phyloP scores from a whole-genome alignment of 768 basidiomycete genomes.

The Suillus subalutaceus region DNA sequence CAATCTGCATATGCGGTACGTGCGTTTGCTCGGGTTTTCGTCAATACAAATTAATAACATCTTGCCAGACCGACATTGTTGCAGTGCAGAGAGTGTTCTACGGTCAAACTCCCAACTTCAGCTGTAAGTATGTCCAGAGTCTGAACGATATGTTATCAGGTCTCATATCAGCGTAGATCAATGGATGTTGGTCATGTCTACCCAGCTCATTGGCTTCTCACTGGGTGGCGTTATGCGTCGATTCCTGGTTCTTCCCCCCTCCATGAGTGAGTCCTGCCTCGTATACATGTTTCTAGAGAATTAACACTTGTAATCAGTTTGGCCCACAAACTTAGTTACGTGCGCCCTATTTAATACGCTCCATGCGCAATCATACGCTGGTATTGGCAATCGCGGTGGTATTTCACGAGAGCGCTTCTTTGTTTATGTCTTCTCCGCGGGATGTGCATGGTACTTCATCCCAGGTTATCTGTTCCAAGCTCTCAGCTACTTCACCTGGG shows the following conservation, averaged over 20 bases:
- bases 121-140: slow-evolving; percentile 20
- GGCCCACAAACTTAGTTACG: slow-evolving; percentile 29
- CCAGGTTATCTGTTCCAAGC: slow-evolving; percentile 39
- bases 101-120: slow-evolving; percentile 38
- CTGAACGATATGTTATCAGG: not conserved
- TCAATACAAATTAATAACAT: slow-evolving; percentile 13
- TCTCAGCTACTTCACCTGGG: slow-evolving; percentile 38
- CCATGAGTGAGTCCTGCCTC: slow-evolving; percentile 57
- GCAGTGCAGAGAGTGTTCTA: slow-evolving; percentile 51
- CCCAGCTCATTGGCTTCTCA: slow-evolving; percentile 16
- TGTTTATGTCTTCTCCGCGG: slow-evolving; percentile 20
- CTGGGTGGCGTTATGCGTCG: slow-evolving; percentile 51
- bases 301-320: slow-evolving; percentile 22
- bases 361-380: slow-evolving; percentile 19
- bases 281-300: slow-evolving; percentile 28
- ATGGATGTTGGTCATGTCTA: slow-evolving; percentile 18
- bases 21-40: slow-evolving; percentile 12
- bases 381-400: slow-evolving; percentile 26
- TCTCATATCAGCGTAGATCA: slow-evolving; percentile 3
- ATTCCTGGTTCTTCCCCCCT: slow-evolving; percentile 65
- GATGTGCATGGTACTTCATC: slow-evolving; percentile 30
- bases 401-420: slow-evolving; percentile 20
- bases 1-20: not conserved
- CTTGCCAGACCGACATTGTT: slow-evolving; percentile 43
- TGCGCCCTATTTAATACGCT: slow-evolving; percentile 33